Evolutionary conservation across 352 stramenopile species (phyloP).

Genomic region (Phytophthora brassicae): DNA sequence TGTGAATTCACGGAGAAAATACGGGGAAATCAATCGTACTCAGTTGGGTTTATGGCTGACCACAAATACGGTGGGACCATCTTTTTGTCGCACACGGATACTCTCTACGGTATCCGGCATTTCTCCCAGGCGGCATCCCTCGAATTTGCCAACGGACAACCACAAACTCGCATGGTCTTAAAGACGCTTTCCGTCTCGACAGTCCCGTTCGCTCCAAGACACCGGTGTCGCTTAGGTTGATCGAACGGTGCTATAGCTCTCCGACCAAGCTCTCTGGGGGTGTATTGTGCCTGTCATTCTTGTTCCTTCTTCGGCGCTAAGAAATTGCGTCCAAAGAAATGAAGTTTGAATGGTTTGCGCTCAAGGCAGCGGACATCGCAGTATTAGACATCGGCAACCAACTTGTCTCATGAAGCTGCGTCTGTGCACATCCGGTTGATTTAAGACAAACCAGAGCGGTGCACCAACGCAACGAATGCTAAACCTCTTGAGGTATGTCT

Average conservation of each 20-base stretch:
- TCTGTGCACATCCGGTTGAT: constrained; percentile 3
- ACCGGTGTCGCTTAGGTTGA: not conserved
- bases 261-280: constrained; percentile 14
- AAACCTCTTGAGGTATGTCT: constrained; percentile 3
- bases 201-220: constrained; percentile 1
- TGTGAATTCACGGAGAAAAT: no score
- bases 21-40: no score
- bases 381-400: not conserved
- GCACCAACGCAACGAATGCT: not conserved
- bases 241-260: not conserved
- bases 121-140: not conserved
- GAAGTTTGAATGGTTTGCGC: constrained; percentile 3
- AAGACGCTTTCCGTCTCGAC: constrained; percentile 1
- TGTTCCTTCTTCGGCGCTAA: constrained; percentile 6
- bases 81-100: no score
- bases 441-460: constrained; percentile 8
- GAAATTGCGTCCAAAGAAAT: not conserved
- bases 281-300: constrained; percentile 14
- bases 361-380: constrained; percentile 2
- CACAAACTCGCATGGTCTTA: constrained; percentile 11
- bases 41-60: no score
- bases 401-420: not conserved
- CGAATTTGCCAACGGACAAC: not conserved
- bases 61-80: no score
- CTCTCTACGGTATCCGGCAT: not conserved